Base-by-base conservation (phyloP, 2,329 filamentous ascomycete genomes). In the Pseudogymnoascus sp. region DNA sequence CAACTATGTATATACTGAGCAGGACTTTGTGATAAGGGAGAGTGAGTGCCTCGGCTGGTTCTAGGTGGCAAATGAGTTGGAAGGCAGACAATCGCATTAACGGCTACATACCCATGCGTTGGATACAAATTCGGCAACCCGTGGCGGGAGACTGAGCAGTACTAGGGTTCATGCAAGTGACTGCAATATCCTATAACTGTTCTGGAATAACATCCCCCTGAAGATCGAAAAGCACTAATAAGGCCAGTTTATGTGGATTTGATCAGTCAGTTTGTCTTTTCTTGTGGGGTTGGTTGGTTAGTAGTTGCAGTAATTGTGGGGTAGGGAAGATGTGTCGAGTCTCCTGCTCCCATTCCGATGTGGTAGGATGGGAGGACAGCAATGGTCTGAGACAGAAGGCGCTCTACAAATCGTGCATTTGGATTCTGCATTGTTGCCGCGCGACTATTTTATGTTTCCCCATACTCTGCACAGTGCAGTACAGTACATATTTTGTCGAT, bases 361-460 rank as follows among this genome's bases (percentile, higher is more conserved):
- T 52, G 26, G 5, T 12, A 52, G 26, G 45, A 52, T 30, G 15
- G 33, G 45, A 52, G 26, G 26, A 52, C 26, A 52, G 26, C n/a
- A 52, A 19, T 10, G 45, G 26, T 19, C 45, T 52, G 45, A 30
- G 45, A 52, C 45, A 33, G 9, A 28, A 30, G 26, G n/a, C 41
- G 23, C 45, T 18, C n/a, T 52, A 18, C 45, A 12, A 52, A 30
- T 52, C 45, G 45, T 52, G 45, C 45, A 19, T 52, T 52, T 52
- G 45, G 26, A 52, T 52, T 30, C 45, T 52, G 45, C 45, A 52
- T n/a, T 52, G 45, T 33, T 52, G n/a, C 26, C 45, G 45, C 45
- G 45, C 45, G 45, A 52, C 45, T 52, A 52, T 52, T 33, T 52
- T 33, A 30, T 52, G 45, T 30, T 33, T 13, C 45, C 45, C 45